Conservation (phyloP, 1,139 yeast species). For the Suhomyces atakaporum region DNA sequence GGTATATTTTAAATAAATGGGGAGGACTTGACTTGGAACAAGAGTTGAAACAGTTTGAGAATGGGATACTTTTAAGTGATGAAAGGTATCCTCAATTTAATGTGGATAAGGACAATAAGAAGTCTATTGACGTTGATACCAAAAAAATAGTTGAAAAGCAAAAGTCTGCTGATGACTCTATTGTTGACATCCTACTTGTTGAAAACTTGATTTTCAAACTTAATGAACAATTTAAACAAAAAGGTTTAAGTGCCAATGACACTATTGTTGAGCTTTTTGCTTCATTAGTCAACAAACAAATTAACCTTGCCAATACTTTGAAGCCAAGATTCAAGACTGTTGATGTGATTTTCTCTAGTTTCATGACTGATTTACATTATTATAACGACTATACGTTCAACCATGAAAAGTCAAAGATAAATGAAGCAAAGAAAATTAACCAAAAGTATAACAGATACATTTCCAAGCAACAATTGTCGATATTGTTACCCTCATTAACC, state of each 20-base stretch:
- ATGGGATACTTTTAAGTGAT: conserved; percentile 8
- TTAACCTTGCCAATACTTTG: conserved; percentile 21
- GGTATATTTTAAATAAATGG: conserved; percentile 37
- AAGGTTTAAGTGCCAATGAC: conserved; percentile 23
- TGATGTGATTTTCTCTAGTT: conserved; percentile 32
- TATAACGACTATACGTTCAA: conserved; percentile 37
- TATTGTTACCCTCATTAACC: conserved; percentile 17
- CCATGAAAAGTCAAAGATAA: conserved; percentile 17
- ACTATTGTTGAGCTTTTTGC: conserved; percentile 28
- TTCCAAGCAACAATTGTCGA: conserved; percentile 25
- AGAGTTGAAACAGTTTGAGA: conserved; percentile 7
- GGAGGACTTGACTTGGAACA: conserved; percentile 21
- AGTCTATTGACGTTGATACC: conserved; percentile 7
- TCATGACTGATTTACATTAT: conserved; percentile 38
- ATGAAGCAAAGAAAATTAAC: conserved; percentile 8
- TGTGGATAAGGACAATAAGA: neutral
- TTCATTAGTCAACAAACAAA: conserved; percentile 22
- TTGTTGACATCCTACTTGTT: conserved; percentile 29
- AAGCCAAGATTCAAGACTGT: conserved; percentile 29
- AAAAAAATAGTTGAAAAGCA: conserved; percentile 5
- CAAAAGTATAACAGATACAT: conserved; percentile 25
- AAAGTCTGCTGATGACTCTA: conserved; percentile 12
- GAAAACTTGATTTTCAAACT: conserved; percentile 40
- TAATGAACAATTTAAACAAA: conserved; percentile 24
- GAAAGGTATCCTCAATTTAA: conserved; percentile 12